These are phyloP conservation scores for Coelastrella sp. DNA, from an alignment of 139 green algal species.

Conservation along the genomic window DNA sequence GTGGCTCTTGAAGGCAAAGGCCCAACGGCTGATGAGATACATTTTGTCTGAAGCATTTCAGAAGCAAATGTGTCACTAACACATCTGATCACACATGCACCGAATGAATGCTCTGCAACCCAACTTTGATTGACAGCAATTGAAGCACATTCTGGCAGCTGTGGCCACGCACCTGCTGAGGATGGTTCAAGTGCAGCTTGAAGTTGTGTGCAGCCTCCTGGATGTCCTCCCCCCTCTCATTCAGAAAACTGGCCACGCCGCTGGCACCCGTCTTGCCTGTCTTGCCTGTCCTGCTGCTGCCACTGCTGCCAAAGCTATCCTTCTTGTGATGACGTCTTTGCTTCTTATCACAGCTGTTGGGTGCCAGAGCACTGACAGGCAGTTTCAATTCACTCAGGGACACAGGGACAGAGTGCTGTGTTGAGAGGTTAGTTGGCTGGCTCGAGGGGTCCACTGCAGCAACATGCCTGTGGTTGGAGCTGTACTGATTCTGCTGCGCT, in stretches of 20 bases:
- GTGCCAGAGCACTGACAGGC: background rate
- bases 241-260: background rate
- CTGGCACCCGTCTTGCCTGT: background rate
- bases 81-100: too few species aligned
- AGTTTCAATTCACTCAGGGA: background rate
- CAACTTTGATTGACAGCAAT: too few species aligned
- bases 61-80: too few species aligned
- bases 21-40: too few species aligned
- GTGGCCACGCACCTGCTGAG: constrained; percentile 9
- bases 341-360: background rate
- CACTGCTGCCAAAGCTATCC: background rate
- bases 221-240: background rate
- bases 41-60: too few species aligned
- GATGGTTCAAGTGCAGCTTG: constrained; percentile 23
- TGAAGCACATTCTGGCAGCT: background rate
- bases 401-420: background rate
- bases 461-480: background rate
- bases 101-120: too few species aligned
- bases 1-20: too few species aligned
- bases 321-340: background rate
- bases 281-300: background rate
- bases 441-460: background rate
- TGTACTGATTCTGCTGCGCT: background rate
- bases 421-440: background rate
- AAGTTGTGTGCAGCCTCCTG: background rate